Evolutionary conservation across 148 eudicot species (phyloP), one percentile per base, ranked within the genome.

Genomic region (Talinum fruticosum): DNA sequence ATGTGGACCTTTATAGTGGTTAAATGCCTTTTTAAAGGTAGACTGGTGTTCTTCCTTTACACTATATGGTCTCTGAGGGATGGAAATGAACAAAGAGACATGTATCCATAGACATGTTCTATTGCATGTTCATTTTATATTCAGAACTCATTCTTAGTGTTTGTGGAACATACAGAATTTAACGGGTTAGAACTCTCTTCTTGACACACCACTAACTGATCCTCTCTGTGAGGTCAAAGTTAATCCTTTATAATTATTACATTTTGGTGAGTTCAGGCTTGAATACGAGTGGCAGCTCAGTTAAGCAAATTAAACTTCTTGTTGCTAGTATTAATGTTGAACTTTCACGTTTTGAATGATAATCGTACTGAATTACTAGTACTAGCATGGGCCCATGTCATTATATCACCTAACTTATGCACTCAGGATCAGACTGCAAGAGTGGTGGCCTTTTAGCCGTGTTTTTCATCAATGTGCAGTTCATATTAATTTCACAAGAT

Each of bases 1-100:
- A 90, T 75, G 85, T 24, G 76, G 71, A 29, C 32, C 32, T 28
- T 61, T 61, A 24, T 59, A 7, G 4, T 2, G 30, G 30, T 10
- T 24, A 61, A 26, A 61, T 28, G 13, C 33, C 66, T 61, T 61
- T 28, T 13, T 26, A 24, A 61, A 8, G 14, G 29, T 26, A 26
- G 32, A 26, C 16, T 61, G 66, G 13, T 23, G 1, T 0, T 6
- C 62, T 54, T 54, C 26, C 30, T 28, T 3, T 26, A 61, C 32
- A 61, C 26, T 26, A 26, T 61, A 14, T 61, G 30, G 30, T 61
- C 66, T 61, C 2, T 19, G 2, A 49, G 23, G 10, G 29, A 61
- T 28, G 66, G 66, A 61, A 24, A 24, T 61, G 66, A 24, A 61
- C 15, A 61, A 26, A 61, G 29, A 28, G 33, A 10, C 2, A 0